Conservation (phyloP, 2,329 filamentous ascomycete genomes). For the Epichloe sylvatica region DNA sequence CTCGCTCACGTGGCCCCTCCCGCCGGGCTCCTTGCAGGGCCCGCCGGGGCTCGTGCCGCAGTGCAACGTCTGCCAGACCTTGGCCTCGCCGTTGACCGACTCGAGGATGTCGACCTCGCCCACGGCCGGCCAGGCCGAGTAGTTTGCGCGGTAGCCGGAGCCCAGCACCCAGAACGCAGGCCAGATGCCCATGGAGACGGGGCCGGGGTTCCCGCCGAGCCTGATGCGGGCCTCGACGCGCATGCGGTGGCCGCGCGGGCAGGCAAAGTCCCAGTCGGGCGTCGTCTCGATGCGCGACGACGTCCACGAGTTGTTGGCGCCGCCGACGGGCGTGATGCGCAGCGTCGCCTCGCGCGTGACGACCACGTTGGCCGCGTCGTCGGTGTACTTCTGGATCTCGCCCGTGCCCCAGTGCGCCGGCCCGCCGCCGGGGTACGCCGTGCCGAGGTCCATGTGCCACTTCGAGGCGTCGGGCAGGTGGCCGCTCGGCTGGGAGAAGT, state of each 20-base stretch:
- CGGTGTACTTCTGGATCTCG: slow-evolving; percentile 33
- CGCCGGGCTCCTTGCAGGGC: slow-evolving; percentile 25
- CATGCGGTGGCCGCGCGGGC: slow-evolving; percentile 19
- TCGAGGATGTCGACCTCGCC: slow-evolving; percentile 34
- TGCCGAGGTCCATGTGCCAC: slow-evolving; percentile 32
- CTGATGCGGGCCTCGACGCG: slow-evolving; percentile 26
- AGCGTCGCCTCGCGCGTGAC: slow-evolving; percentile 24
- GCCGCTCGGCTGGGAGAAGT: slow-evolving; percentile 10
- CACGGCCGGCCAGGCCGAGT: slow-evolving; percentile 26
- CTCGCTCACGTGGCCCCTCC: slow-evolving; percentile 13
- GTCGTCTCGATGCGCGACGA: slow-evolving; percentile 30
- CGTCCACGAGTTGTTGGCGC: slow-evolving; percentile 20
- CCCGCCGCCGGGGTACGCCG: slow-evolving; percentile 28
- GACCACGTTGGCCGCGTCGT: slow-evolving; percentile 23
- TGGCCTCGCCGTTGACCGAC: slow-evolving; percentile 23
- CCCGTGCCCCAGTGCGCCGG: slow-evolving; percentile 33
- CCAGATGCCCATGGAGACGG: slow-evolving; percentile 25
- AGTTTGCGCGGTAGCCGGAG: slow-evolving; percentile 22
- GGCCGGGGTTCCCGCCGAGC: slow-evolving; percentile 16
- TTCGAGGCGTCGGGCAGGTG: slow-evolving; percentile 22
- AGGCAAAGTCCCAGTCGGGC: slow-evolving; percentile 20
- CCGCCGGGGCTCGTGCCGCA: slow-evolving; percentile 27
- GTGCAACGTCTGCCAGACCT: slow-evolving; percentile 24
- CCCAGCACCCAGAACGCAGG: slow-evolving; percentile 34
- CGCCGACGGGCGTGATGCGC: slow-evolving; percentile 17